phyloP scores from a whole-genome alignment of 2,329 filamentous ascomycete genomes.

The Pestalotiopsis sp. region DNA sequence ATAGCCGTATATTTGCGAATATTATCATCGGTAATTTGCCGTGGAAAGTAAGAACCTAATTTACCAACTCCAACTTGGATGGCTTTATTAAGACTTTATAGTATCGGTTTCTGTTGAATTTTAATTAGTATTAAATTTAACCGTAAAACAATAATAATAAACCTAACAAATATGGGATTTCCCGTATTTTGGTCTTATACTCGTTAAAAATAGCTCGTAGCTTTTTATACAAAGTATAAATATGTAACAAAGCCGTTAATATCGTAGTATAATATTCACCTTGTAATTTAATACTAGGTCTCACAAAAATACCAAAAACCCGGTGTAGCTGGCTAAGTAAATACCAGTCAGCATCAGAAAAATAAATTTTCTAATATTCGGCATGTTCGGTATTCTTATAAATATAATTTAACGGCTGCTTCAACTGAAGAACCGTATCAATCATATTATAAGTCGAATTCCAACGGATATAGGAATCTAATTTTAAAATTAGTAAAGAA shows the following conservation, averaged over 20 bases:
- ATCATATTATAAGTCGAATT: conserved; percentile 6
- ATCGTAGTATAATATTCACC: not conserved
- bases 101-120: not conserved
- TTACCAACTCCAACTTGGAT: not conserved
- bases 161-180: not conserved
- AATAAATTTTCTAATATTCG: no score
- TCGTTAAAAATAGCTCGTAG: not conserved
- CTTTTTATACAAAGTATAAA: not conserved
- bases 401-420: not conserved
- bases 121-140: not conserved
- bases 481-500: not conserved
- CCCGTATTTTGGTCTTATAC: not conserved
- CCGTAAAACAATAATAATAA: not conserved
- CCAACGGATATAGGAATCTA: not conserved
- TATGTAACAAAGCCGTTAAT: not conserved
- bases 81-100: not conserved
- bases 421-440: not conserved
- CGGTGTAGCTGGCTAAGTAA: not conserved
- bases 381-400: not conserved
- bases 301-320: not conserved
- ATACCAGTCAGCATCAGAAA: not conserved
- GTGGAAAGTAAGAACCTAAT: not conserved
- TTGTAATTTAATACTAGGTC: not conserved
- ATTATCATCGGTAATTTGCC: not conserved
- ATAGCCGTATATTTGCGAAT: not conserved